Evolutionary conservation across 2,329 filamentous ascomycete genomes (phyloP).

Genomic region (Metarhizium anisopliae): DNA sequence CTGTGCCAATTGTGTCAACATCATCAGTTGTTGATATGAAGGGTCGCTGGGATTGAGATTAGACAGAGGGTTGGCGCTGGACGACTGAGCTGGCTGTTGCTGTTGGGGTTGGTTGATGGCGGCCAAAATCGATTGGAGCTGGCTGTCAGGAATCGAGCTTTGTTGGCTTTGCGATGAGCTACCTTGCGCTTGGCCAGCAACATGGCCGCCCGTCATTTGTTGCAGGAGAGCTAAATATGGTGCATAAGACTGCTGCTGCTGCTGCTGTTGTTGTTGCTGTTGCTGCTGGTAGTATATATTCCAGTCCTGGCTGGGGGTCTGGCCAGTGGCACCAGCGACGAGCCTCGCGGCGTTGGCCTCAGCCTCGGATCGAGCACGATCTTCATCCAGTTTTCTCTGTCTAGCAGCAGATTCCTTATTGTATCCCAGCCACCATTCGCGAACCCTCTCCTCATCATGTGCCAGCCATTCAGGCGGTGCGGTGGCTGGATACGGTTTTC

Average conservation of each 20-base stretch:
- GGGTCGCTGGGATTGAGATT: constrained; percentile 29
- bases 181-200: constrained; percentile 13
- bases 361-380: constrained; percentile 24
- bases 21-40: constrained; percentile 30
- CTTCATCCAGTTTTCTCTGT: constrained; percentile 30
- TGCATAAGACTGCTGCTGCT: constrained; percentile 20
- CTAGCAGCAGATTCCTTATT: constrained; percentile 29
- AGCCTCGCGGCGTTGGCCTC: constrained; percentile 20
- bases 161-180: constrained; percentile 11
- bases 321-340: constrained; percentile 11
- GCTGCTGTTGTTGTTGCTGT: constrained; percentile 15
- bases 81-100: constrained; percentile 11
- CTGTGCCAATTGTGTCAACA: constrained; percentile 28
- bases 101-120: constrained; percentile 30
- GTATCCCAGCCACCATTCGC: constrained; percentile 45
- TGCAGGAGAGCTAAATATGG: constrained; percentile 34
- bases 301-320: constrained; percentile 17
- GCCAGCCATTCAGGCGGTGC: constrained; percentile 45
- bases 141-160: constrained; percentile 24
- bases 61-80: constrained; percentile 11
- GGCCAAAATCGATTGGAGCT: constrained; percentile 35
- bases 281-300: constrained; percentile 18
- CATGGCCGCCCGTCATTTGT: constrained; percentile 28
- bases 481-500: constrained; percentile 38
- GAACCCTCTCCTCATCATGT: constrained; percentile 34